Base-by-base conservation (phyloP, 345 rosid species). In the Barbarea vulgaris region DNA sequence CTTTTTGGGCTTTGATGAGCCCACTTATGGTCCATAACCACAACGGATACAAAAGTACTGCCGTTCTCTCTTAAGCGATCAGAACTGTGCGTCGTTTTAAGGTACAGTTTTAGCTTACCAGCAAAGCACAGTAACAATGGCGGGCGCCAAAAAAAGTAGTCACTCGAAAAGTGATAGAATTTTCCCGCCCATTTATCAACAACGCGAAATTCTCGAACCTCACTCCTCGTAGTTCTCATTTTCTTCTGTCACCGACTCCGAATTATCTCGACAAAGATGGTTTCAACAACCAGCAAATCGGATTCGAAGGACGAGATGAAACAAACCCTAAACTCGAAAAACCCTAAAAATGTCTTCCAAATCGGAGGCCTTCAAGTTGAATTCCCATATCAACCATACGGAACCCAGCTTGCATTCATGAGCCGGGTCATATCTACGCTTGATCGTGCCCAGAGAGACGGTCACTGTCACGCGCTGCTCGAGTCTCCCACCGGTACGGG, bases 401-500 rank as follows among this genome's bases (percentile, higher is more conserved):
- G 99, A 2, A 63, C 97, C 44, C 99, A 94, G 88, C 90, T 91
- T 14, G 91, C 96, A 13, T 94, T 88, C 89, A 92, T 94, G 99
- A 88, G 90, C 48, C 85, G 97, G 36, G 96, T 94, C 77, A 90
- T 91, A 30, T 85, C 91, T 68, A 90, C 99, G 27, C 92, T 94
- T 0, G 97, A 94, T 73, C 96, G 99, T 44, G 93, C 97, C 19
- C 87, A 72, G 57, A 84, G 87, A 64, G 97, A 92, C 2, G 99
- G 97, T 37, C 96, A 75, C 67, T 90, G 91, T 71, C 96, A 90
- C 72, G 97, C 97, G 3, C 60, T 94, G 79, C 97, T 94, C 55
- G 99, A 94, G 80, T 94, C 97, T 0, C 99, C 99, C 0, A 94
- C 99, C 4, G 99, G 99, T 2, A 94, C 99, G 1, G 99, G 99